These are phyloP conservation scores for Malus hybrid DNA, from an alignment of 331 rosid species.

Conservation along the genomic window DNA sequence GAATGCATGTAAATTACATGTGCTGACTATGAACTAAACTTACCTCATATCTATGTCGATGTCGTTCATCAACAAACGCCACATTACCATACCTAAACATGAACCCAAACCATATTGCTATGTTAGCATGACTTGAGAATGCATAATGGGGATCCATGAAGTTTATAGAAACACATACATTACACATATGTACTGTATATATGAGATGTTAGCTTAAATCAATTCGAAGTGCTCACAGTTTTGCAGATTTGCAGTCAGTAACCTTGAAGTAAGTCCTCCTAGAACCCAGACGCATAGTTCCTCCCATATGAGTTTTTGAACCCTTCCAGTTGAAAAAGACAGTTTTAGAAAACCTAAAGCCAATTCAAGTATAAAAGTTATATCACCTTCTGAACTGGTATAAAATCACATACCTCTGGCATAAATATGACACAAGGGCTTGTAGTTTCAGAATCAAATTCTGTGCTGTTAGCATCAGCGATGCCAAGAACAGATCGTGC, in stretches of 20 bases:
- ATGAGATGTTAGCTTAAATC: slow-evolving; percentile 6
- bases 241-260: slow-evolving; percentile 44
- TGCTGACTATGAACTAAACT: slow-evolving; percentile 12
- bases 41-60: slow-evolving; percentile 53
- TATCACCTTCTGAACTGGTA: not conserved
- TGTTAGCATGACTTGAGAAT: not conserved
- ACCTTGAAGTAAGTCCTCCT: slow-evolving; percentile 41
- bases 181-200: not conserved
- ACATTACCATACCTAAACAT: slow-evolving; percentile 33
- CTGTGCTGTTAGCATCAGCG: slow-evolving; percentile 74
- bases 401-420: slow-evolving; percentile 63
- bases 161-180: not conserved
- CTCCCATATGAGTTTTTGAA: slow-evolving; percentile 53
- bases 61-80: slow-evolving; percentile 38
- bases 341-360: slow-evolving; percentile 12
- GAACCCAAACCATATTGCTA: slow-evolving; percentile 10
- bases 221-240: slow-evolving; percentile 33
- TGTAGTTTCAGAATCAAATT: slow-evolving; percentile 63
- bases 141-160: not conserved
- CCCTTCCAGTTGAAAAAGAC: slow-evolving; percentile 21
- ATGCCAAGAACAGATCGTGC: slow-evolving; percentile 81
- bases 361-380: not conserved
- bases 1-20: not conserved
- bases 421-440: slow-evolving; percentile 84
- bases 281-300: slow-evolving; percentile 50